Evolutionary conservation across 73 alveolate genomes (phyloP).

Genomic region (Effrenium voratum): DNA sequence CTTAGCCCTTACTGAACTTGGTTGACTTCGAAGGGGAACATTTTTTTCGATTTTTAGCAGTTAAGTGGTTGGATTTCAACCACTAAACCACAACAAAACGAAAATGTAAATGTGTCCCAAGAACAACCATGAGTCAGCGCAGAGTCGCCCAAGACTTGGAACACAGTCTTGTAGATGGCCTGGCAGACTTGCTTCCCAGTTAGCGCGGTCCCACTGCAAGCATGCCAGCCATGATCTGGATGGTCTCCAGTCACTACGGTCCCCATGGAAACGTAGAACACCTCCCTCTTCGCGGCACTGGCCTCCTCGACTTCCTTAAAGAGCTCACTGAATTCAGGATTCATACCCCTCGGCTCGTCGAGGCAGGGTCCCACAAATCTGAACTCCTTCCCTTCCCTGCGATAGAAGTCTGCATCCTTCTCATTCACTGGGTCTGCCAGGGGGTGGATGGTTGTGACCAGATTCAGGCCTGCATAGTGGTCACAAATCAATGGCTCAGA

Average conservation of each 20-base stretch:
- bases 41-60: background rate
- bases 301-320: slow-evolving; percentile 1
- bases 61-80: background rate
- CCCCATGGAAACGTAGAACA: slow-evolving; percentile 24
- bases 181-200: slow-evolving; percentile 24
- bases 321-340: too few species aligned
- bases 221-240: slow-evolving; percentile 14
- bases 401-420: too few species aligned
- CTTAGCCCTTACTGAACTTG: background rate
- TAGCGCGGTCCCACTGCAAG: background rate
- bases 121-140: background rate
- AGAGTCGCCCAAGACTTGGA: background rate
- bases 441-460: slow-evolving; percentile 31
- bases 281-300: background rate
- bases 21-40: background rate
- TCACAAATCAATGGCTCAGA: slow-evolving; percentile 42
- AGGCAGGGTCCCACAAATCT: background rate
- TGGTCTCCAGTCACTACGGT: slow-evolving; percentile 20
- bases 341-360: too few species aligned
- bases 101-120: too few species aligned
- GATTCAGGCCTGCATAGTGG: slow-evolving; percentile 18
- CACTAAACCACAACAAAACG: background rate
- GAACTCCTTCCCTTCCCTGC: background rate
- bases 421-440: too few species aligned
- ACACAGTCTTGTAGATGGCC: background rate